Percentiles rank a stretch among this genome's conserved stretches.
Evolutionary conservation across 1,284 basidiomycete genomes (phyloP).

Genomic region (Caloboletus inedulis): DNA sequence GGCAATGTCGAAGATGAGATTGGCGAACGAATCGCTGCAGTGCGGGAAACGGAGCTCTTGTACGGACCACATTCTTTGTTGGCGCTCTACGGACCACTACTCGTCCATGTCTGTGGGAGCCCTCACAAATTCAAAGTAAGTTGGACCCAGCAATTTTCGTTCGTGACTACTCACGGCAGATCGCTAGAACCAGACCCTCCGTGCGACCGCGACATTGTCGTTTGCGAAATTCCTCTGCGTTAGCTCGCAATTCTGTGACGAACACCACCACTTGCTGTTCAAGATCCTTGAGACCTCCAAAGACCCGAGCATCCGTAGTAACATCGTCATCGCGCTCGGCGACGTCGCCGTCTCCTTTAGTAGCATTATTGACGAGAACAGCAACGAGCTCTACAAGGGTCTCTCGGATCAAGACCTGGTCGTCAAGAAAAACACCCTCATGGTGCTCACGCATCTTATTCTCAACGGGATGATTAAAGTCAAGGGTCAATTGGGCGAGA

Average conservation of each 20-base stretch:
- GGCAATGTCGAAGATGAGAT: conserved; percentile 99
- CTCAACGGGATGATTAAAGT: conserved; percentile 97
- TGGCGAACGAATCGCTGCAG: conserved; percentile 81
- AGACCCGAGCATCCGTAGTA: conserved; percentile 88
- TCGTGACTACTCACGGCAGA: conserved; percentile 6
- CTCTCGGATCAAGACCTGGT: conserved; percentile 82
- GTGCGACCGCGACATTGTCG: conserved; percentile 84
- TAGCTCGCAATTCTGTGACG: conserved; percentile 90
- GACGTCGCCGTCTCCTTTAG: conserved; percentile 98
- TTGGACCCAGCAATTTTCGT: not conserved
- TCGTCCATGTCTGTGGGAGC: conserved; percentile 86
- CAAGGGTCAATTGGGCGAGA: conserved; percentile 97
- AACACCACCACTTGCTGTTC: conserved; percentile 86
- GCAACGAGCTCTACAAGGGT: conserved; percentile 91
- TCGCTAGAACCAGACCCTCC: conserved; percentile 76
- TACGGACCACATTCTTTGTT: conserved; percentile 85
- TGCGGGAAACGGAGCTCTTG: conserved; percentile 87
- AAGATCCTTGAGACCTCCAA: conserved; percentile 89
- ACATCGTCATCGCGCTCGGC: conserved; percentile 95
- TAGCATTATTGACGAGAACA: conserved; percentile 95
- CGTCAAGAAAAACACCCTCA: conserved; percentile 99
- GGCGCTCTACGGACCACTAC: conserved; percentile 83
- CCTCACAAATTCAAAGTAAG: conserved; percentile 83
- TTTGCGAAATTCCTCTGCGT: conserved; percentile 98
- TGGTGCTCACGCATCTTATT: conserved; percentile 98